Evolutionary conservation across 805 yeast species (phyloP), one percentile per base, ranked within the genome.

Genomic region (Dipodascopsis uninucleata): DNA sequence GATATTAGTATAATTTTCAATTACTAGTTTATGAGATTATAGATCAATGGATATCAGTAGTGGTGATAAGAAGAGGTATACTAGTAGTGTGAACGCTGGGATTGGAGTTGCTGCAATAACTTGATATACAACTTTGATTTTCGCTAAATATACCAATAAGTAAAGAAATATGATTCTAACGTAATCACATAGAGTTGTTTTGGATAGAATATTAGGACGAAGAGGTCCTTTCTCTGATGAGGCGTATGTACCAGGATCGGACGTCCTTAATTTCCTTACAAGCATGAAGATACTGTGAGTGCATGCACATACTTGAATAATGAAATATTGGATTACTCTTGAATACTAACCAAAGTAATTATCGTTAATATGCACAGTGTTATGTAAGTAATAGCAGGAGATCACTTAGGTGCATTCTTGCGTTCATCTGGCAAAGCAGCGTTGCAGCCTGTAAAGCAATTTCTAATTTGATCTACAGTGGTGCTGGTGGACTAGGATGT

Each of bases 401-500:
- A 8, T 12, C 12, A 26, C 14, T n/a, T n/a, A n/a, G n/a, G n/a
- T n/a, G n/a, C n/a, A n/a, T n/a, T n/a, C n/a, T n/a, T n/a, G n/a
- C n/a, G n/a, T n/a, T n/a, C n/a, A n/a, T n/a, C n/a, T n/a, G n/a
- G n/a, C n/a, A n/a, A n/a, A n/a, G n/a, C n/a, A n/a, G n/a, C n/a
- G n/a, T n/a, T n/a, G n/a, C n/a, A n/a, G n/a, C n/a, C n/a, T n/a
- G n/a, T n/a, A n/a, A n/a, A n/a, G n/a, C n/a, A n/a, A n/a, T 17
- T 14, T 25, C 23, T 8, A 12, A 24, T 22, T 22, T 22, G 35
- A 25, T 24, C 14, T 23, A 12, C 28, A 74, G 83, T 35, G 94
- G 94, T 1, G 90, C 90, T 1, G 94, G 94, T 0, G 94, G 94
- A 0, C 66, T 84, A 20, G 94, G 94, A 2, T 84, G 94, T 64